A percentile compares a stretch with the other conserved stretches of the same genome.
phyloP scores from a whole-genome alignment of 106 monocot genomes.

The Allium cepa region DNA sequence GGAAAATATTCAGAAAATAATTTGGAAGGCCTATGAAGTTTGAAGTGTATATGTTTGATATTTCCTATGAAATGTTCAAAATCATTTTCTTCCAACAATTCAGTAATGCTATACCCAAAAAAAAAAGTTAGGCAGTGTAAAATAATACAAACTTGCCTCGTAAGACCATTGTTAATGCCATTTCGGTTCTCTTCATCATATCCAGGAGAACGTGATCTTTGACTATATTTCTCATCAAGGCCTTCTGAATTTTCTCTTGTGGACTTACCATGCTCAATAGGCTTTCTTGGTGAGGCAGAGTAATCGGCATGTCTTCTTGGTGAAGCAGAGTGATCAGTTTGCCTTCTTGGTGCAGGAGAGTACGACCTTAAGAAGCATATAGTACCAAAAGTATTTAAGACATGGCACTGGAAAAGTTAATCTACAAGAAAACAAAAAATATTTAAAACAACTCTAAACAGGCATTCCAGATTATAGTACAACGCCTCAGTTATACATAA shows the following conservation, averaged over 20 bases:
- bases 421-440: neutral
- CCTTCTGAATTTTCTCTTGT: constrained; percentile 11
- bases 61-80: too few species aligned
- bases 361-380: constrained; percentile 9
- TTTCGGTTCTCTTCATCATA: neutral
- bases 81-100: too few species aligned
- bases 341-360: constrained; percentile 11
- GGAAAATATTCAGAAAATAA: too few species aligned
- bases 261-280: constrained; percentile 2
- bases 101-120: too few species aligned
- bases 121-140: too few species aligned
- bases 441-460: neutral
- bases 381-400: too few species aligned
- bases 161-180: constrained; percentile 1
- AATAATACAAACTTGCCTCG: constrained; percentile 1
- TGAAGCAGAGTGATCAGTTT: constrained; percentile 1
- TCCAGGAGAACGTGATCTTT: constrained; percentile 9
- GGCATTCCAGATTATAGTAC: neutral
- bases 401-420: too few species aligned
- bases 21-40: too few species aligned
- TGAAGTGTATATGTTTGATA: too few species aligned
- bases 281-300: constrained; percentile 10
- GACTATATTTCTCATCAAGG: constrained; percentile 9
- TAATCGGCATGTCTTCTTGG: constrained; percentile 1
- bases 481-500: neutral